phyloP scores from a whole-genome alignment of 257 asterid genomes.

The Nicotiana otophora region DNA sequence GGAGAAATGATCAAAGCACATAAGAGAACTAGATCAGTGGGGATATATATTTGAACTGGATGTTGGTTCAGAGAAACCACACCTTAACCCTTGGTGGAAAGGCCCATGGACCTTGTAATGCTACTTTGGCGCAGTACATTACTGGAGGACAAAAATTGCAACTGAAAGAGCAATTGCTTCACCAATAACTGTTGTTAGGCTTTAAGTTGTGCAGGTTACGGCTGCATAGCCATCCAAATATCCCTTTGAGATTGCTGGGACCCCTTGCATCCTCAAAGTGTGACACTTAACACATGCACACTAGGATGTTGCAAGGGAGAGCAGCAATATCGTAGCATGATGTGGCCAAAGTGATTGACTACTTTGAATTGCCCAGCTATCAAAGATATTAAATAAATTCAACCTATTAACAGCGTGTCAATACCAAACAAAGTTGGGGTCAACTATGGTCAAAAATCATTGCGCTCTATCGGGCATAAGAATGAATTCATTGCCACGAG shows the following conservation, averaged over 20 bases:
- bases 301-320: neutral
- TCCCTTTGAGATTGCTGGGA: neutral
- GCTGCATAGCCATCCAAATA: neutral
- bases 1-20: too few species aligned
- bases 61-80: constrained; percentile 2
- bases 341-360: neutral
- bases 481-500: neutral
- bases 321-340: neutral
- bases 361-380: neutral
- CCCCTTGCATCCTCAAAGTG: neutral
- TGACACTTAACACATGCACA: neutral
- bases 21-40: too few species aligned
- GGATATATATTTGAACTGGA: neutral
- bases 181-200: neutral
- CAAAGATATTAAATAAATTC: neutral
- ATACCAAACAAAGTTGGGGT: neutral
- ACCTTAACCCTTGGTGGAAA: neutral
- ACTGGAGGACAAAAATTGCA: neutral
- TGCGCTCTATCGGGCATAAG: neutral
- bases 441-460: neutral
- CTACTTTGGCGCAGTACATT: neutral
- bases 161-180: neutral
- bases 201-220: neutral
- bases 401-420: neutral
- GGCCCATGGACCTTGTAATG: neutral